Conservation (phyloP, 139 green algal species). For the Gonium pectorale region DNA sequence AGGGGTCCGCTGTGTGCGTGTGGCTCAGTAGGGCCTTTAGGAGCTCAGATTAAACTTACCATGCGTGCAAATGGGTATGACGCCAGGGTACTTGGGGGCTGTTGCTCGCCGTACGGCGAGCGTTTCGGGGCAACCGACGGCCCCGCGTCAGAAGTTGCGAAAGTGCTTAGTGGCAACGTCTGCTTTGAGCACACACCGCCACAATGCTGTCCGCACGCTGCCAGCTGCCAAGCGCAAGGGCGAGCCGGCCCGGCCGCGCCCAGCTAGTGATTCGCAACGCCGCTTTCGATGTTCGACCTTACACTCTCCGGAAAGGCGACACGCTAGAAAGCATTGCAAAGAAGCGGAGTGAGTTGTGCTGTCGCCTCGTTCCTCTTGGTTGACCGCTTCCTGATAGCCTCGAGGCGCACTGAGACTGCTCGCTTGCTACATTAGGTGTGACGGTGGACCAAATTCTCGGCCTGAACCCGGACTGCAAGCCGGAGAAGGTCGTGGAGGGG, state of each 20-base stretch:
- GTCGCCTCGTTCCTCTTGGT: too few relatives aligned
- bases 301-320: slow-evolving; percentile 90
- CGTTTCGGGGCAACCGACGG: too few relatives aligned
- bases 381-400: neutral
- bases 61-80: too few relatives aligned
- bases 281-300: slow-evolving; percentile 76
- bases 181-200: too few relatives aligned
- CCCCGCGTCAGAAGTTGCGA: neutral
- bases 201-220: slow-evolving; percentile 21
- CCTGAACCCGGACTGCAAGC: slow-evolving; percentile 70
- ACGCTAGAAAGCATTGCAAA: slow-evolving; percentile 81
- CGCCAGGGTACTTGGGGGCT: too few relatives aligned
- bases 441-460: slow-evolving; percentile 69
- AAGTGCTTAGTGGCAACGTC: neutral
- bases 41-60: too few relatives aligned
- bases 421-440: slow-evolving; percentile 55
- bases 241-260: neutral
- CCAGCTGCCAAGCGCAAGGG: neutral
- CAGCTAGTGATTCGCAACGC: slow-evolving; percentile 3
- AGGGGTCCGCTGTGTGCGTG: too few relatives aligned
- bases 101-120: too few relatives aligned
- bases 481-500: slow-evolving; percentile 51
- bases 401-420: neutral
- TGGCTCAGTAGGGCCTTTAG: too few relatives aligned
- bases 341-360: slow-evolving; percentile 81